Conservation (phyloP, 192 early-diverging fungal species). For the Entophlyctis luteolus region DNA sequence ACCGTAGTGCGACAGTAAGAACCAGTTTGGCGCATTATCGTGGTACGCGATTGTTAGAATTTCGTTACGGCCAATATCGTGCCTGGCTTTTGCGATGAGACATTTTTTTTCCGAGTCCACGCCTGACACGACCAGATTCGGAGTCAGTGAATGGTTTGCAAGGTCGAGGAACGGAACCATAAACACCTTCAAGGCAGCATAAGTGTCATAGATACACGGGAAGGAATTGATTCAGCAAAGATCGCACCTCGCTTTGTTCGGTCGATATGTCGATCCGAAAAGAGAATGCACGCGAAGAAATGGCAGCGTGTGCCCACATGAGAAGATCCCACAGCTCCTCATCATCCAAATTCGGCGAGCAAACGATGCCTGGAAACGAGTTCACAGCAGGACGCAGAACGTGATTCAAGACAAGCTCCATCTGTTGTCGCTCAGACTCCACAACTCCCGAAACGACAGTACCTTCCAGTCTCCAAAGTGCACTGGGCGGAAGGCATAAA, state of each 20-base stretch:
- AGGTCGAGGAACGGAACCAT: conserved; percentile 7
- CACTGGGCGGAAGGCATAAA: background rate
- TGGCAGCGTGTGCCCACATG: conserved; percentile 15
- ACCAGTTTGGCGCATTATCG: conserved; percentile 4
- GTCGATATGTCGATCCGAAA: background rate
- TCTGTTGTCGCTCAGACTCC: background rate
- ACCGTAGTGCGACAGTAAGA: conserved; percentile 10
- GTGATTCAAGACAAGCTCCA: conserved; percentile 2
- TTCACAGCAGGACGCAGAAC: conserved; percentile 1
- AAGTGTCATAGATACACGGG: background rate
- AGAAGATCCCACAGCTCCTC: background rate
- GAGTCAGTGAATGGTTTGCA: conserved; percentile 8
- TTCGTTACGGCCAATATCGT: conserved; percentile 3
- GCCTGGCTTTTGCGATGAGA: conserved; percentile 1
- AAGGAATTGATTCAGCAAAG: background rate
- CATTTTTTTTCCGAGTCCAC: background rate
- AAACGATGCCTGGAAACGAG: background rate
- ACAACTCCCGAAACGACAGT: background rate
- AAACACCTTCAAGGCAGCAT: background rate
- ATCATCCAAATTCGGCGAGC: background rate
- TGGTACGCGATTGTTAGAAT: conserved; percentile 19
- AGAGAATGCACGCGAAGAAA: conserved; percentile 2
- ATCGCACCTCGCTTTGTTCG: conserved; percentile 1
- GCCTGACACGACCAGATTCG: conserved; percentile 6
- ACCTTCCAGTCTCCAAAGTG: background rate